These are phyloP conservation scores for Myrica gale DNA, from an alignment of 306 rosid species.

Conservation along the genomic window DNA sequence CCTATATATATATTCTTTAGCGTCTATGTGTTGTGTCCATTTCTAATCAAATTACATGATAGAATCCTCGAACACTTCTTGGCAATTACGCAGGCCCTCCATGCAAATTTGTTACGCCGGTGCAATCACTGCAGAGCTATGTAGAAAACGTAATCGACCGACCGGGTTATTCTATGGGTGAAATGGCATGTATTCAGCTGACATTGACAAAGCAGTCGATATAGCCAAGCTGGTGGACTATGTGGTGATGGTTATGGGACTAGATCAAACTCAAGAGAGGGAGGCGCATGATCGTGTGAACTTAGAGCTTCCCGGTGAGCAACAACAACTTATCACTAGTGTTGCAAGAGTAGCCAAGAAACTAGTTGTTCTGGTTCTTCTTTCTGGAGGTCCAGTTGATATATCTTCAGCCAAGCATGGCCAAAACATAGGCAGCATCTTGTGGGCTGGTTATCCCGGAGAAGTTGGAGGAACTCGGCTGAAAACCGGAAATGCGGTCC, in stretches of 20 bases:
- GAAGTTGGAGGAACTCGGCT: slow-evolving; percentile 88
- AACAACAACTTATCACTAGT: slow-evolving; percentile 50
- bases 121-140: slow-evolving; percentile 55
- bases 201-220: slow-evolving; percentile 53
- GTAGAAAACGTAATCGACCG: slow-evolving; percentile 45
- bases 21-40: no score
- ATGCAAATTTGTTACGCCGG: slow-evolving; percentile 55
- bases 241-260: slow-evolving; percentile 78
- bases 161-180: slow-evolving; percentile 52
- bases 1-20: no score
- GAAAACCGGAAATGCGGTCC: no score
- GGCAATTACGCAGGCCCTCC: slow-evolving; percentile 92
- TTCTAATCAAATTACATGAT: no score
- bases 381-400: slow-evolving; percentile 86
- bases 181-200: slow-evolving; percentile 54
- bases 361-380: slow-evolving; percentile 73
- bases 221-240: slow-evolving; percentile 57
- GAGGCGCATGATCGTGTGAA: slow-evolving; percentile 66
- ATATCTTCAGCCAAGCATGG: slow-evolving; percentile 63
- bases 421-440: slow-evolving; percentile 64
- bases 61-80: slow-evolving; percentile 40
- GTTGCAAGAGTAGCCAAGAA: slow-evolving; percentile 70
- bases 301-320: slow-evolving; percentile 74
- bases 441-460: slow-evolving; percentile 99
- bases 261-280: slow-evolving; percentile 75